phyloP scores from a whole-genome alignment of 345 rosid species.

The Rhodamnia rubescens region DNA sequence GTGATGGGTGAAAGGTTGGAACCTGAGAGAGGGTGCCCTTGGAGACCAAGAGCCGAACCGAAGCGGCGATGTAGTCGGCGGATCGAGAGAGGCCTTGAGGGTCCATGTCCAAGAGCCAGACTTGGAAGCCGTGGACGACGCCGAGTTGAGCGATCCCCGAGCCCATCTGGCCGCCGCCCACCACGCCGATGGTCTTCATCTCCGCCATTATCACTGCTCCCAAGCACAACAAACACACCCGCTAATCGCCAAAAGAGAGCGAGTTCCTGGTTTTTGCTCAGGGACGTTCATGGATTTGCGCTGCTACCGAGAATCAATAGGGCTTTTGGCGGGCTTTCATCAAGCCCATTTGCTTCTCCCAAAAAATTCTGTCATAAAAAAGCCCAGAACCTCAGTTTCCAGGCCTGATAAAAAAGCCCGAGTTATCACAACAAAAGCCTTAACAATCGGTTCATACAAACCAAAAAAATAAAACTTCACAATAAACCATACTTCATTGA shows the following conservation, averaged over 20 bases:
- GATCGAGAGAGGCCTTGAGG: constrained; percentile 57
- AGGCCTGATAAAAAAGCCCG: too few species aligned
- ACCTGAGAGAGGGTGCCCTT: constrained; percentile 56
- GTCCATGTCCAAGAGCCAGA: constrained; percentile 54
- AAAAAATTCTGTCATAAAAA: too few species aligned
- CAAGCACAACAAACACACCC: not conserved
- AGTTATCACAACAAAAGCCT: too few species aligned
- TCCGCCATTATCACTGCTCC: constrained; percentile 13
- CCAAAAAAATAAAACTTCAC: too few species aligned
- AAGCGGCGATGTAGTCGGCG: constrained; percentile 34
- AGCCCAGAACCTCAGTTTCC: too few species aligned
- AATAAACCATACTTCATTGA: too few species aligned
- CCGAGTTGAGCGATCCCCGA: constrained; percentile 92
- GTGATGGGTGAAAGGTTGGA: not conserved
- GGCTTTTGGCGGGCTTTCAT: too few species aligned
- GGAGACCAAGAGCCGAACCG: constrained; percentile 58
- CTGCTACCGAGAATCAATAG: not conserved
- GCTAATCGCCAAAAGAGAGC: not conserved
- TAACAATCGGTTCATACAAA: too few species aligned
- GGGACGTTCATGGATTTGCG: not conserved
- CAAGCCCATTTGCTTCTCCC: too few species aligned
- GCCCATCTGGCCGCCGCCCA: constrained; percentile 95
- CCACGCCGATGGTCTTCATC: constrained; percentile 50
- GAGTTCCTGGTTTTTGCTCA: not conserved
- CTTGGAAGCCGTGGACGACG: constrained; percentile 51